phyloP scores from a whole-genome alignment of 2,329 filamentous ascomycete genomes.

The Dendrostoma leiphaemia region DNA sequence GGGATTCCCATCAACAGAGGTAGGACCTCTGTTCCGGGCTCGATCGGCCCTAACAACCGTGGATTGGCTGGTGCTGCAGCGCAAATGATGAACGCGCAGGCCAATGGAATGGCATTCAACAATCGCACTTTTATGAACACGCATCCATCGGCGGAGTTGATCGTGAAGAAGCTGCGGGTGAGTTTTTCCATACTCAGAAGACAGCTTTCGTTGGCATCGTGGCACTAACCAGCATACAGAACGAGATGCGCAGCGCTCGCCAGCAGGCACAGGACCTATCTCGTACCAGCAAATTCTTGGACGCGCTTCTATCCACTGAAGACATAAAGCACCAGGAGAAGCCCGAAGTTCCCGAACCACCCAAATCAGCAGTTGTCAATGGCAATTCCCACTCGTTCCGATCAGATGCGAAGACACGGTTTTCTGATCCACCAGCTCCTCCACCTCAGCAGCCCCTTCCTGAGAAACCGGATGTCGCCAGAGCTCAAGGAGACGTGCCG shows the following conservation, averaged over 20 bases:
- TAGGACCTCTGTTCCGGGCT: conserved; percentile 66
- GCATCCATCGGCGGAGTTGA: conserved; percentile 75
- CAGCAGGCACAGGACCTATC: conserved; percentile 84
- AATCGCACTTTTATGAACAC: conserved; percentile 19
- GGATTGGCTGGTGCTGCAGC: conserved; percentile 53
- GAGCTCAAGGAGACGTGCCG: conserved; percentile 44
- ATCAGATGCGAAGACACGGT: conserved; percentile 75
- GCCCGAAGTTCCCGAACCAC: conserved; percentile 43
- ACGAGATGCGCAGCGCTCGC: conserved; percentile 85
- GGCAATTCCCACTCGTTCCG: conserved; percentile 57
- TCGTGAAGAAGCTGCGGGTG: conserved; percentile 84
- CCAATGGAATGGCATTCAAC: conserved; percentile 52
- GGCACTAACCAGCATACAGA: conserved; percentile 45
- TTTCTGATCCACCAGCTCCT: conserved; percentile 89
- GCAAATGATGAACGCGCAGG: conserved; percentile 46
- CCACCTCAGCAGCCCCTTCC: conserved; percentile 91
- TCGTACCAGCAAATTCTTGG: conserved; percentile 79
- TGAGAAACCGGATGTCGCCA: conserved; percentile 78
- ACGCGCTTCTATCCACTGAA: conserved; percentile 72
- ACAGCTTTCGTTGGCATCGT: conserved; percentile 22
- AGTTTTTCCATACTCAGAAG: conserved; percentile 34
- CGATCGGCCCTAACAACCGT: conserved; percentile 54
- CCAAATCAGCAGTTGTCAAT: conserved; percentile 48
- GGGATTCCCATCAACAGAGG: conserved; percentile 70
- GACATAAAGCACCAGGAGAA: conserved; percentile 58